phyloP scores from a whole-genome alignment of 306 rosid species.

The Morella rubra region DNA sequence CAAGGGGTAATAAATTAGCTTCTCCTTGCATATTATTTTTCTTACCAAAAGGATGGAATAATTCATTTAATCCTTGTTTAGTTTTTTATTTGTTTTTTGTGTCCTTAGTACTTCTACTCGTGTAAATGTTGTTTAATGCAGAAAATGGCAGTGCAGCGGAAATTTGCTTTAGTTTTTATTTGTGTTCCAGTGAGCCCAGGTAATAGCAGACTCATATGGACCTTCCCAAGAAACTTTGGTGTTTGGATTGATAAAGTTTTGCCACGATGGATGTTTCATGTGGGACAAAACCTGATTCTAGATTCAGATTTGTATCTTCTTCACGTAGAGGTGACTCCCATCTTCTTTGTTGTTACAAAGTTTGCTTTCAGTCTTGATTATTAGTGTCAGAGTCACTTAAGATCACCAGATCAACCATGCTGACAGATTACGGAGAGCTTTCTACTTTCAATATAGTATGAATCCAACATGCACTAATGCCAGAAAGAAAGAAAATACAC shows the following conservation, averaged over 20 bases:
- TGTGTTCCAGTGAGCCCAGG: conserved; percentile 94
- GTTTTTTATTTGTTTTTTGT: not conserved
- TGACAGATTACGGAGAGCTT: not conserved
- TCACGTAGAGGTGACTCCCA: conserved; percentile 75
- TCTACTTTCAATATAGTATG: not conserved
- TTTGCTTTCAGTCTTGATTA: conserved; percentile 1
- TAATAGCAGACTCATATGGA: conserved; percentile 86
- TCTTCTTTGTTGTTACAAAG: conserved; percentile 11
- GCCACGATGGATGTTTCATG: conserved; percentile 88
- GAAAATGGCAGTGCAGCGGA: conserved; percentile 46
- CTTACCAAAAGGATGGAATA: not conserved
- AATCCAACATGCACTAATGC: not conserved
- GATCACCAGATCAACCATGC: not conserved
- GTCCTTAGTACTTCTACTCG: conserved; percentile 1
- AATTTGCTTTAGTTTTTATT: conserved; percentile 50
- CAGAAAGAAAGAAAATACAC: not conserved
- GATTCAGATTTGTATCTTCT: conserved; percentile 97
- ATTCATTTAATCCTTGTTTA: not conserved
- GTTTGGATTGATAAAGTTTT: conserved; percentile 66
- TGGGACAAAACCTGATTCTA: conserved; percentile 74
- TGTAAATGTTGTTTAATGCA: conserved; percentile 35
- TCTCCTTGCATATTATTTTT: not conserved
- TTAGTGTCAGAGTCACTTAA: not conserved
- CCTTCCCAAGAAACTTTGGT: conserved; percentile 83
- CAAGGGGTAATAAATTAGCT: conserved; percentile 41